Percentiles rank a stretch among this genome's conserved stretches.
These are phyloP conservation scores for Eucalyptus marginata DNA, from an alignment of 345 rosid genomes.

Conservation along the genomic window DNA sequence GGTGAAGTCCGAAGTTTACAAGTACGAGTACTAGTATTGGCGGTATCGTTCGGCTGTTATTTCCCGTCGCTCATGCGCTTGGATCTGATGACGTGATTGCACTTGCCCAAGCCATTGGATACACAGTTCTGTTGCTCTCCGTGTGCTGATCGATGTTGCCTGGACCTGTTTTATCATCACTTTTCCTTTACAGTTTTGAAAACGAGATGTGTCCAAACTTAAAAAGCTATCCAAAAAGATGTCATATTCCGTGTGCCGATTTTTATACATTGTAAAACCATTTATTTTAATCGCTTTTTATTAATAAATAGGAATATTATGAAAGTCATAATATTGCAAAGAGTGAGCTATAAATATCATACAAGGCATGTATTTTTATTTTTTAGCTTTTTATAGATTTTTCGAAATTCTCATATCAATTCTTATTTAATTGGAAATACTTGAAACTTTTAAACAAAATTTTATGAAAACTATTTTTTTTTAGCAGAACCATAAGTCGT, in stretches of 20 bases:
- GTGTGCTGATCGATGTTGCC: no score
- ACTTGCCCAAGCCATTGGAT: no score
- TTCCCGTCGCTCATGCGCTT: no score
- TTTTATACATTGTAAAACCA: background rate
- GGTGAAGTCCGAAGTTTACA: no score
- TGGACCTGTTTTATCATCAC: background rate
- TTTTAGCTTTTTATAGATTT: background rate
- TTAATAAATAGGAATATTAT: background rate
- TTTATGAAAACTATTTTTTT: background rate
- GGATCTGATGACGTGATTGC: no score
- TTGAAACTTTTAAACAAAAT: background rate
- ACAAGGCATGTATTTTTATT: fast-evolving
- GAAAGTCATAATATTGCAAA: background rate
- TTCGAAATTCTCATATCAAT: fast-evolving
- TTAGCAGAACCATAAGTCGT: background rate
- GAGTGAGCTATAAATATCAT: no score
- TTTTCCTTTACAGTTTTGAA: fast-evolving
- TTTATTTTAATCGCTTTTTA: background rate
- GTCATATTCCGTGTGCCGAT: fast-evolving
- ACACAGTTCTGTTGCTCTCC: no score
- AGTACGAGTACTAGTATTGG: no score
- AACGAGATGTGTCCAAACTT: fast-evolving
- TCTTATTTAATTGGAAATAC: no score
- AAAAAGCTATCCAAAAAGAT: background rate
- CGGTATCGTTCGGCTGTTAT: no score